phyloP scores from a whole-genome alignment of 305 asterid genomes.

The Ajuga reptans region DNA sequence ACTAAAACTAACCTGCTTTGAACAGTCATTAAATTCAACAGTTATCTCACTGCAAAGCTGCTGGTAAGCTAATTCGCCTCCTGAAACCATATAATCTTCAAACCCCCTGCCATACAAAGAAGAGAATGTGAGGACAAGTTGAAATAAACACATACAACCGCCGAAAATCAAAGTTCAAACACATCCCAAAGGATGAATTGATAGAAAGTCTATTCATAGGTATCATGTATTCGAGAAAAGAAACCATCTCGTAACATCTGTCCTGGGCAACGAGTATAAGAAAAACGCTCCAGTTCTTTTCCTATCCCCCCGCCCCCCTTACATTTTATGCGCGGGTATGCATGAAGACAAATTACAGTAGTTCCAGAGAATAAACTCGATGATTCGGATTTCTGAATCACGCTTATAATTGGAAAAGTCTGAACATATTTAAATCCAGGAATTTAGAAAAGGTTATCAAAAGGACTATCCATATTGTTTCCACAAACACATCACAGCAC shows the following conservation, averaged over 20 bases:
- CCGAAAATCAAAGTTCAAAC: not conserved
- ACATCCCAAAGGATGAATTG: not conserved
- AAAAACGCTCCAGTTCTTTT: too few relatives aligned
- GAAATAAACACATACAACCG: slow-evolving; percentile 2
- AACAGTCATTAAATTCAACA: slow-evolving; percentile 76
- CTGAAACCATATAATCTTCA: slow-evolving; percentile 64
- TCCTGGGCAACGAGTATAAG: too few relatives aligned
- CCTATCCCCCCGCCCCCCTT: too few relatives aligned
- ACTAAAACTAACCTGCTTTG: slow-evolving; percentile 57
- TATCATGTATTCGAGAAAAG: too few relatives aligned
- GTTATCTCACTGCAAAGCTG: slow-evolving; percentile 85
- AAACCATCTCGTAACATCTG: too few relatives aligned
- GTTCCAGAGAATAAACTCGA: not conserved
- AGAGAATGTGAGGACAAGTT: not conserved
- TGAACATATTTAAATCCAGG: not conserved
- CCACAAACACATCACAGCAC: not conserved
- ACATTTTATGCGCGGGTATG: too few relatives aligned
- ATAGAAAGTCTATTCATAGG: too few relatives aligned
- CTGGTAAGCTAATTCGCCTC: slow-evolving; percentile 74
- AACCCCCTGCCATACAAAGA: slow-evolving; percentile 58
- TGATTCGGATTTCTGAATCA: not conserved
- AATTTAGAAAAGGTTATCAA: not conserved
- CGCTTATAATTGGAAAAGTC: not conserved
- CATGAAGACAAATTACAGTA: not conserved
- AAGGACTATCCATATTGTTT: not conserved